Conservation (phyloP, 768 basidiomycete species). For the Lactarius psammicola region DNA sequence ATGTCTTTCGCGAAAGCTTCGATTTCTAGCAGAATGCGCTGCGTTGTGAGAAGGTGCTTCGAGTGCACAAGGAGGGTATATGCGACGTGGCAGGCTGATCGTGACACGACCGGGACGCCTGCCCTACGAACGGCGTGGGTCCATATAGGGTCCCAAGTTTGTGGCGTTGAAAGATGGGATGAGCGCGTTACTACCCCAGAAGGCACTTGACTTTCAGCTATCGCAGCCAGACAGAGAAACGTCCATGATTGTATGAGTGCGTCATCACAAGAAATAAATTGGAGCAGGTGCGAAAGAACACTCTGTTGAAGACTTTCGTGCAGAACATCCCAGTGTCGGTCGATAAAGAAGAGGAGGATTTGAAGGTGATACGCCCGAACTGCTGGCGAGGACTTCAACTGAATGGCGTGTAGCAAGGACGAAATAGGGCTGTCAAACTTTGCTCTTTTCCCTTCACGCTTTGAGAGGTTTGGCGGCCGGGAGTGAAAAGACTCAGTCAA, state of each 20-base stretch:
- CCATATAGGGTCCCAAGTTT: conserved; percentile 77
- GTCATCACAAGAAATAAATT: conserved; percentile 65
- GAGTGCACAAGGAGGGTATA: conserved; percentile 50
- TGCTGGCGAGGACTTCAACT: conserved; percentile 35
- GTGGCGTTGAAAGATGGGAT: conserved; percentile 15
- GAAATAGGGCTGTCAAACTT: conserved; percentile 60
- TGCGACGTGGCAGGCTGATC: conserved; percentile 76
- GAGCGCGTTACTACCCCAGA: conserved; percentile 18
- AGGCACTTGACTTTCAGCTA: conserved; percentile 42
- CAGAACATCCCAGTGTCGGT: conserved; percentile 68
- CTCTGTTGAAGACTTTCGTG: conserved; percentile 56
- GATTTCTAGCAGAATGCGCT: conserved; percentile 66
- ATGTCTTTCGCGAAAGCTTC: conserved; percentile 79
- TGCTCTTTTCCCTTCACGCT: conserved; percentile 47
- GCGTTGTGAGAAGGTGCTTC: conserved; percentile 48
- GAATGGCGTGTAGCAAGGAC: conserved; percentile 52
- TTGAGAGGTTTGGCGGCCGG: conserved; percentile 38
- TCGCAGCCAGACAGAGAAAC: conserved; percentile 74
- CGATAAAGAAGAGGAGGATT: conserved; percentile 79
- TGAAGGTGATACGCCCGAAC: conserved; percentile 60
- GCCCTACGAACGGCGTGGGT: conserved; percentile 74
- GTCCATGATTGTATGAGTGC: conserved; percentile 75
- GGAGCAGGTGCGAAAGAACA: conserved; percentile 54
- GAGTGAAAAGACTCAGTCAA: conserved; percentile 55
- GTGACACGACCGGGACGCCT: conserved; percentile 63